A percentile compares a stretch with the other conserved stretches of the same genome.
Conservation (phyloP, 2,329 filamentous ascomycete species). For the Cercospora zeae-maydis region DNA sequence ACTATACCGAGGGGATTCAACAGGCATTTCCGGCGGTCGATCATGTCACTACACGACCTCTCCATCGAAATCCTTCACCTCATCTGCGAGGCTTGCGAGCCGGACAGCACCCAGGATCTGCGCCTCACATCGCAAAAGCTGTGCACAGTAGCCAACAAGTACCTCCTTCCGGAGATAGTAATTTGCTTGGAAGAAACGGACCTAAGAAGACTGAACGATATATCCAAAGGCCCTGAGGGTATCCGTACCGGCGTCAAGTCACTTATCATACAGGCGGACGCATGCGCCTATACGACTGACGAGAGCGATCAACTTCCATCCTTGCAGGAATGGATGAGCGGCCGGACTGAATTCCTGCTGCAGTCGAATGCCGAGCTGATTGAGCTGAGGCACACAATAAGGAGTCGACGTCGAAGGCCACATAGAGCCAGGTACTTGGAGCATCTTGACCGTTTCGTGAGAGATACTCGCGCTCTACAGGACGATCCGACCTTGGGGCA, state of each 20-base stretch:
- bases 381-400: background rate
- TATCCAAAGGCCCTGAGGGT: background rate
- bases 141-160: background rate
- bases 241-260: background rate
- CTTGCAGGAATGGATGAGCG: background rate
- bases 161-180: background rate
- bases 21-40: background rate
- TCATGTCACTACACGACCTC: background rate
- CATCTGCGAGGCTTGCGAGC: slow-evolving; percentile 1
- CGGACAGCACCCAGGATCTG: background rate
- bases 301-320: background rate
- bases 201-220: background rate
- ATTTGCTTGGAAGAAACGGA: background rate
- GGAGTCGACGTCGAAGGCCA: background rate
- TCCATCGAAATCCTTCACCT: slow-evolving; percentile 2
- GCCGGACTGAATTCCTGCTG: background rate
- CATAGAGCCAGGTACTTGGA: background rate
- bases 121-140: slow-evolving; percentile 4
- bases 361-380: background rate
- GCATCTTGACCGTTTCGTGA: background rate
- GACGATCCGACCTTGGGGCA: background rate
- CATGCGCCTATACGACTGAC: background rate
- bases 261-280: background rate
- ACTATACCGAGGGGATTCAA: background rate
- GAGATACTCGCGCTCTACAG: background rate